Percentiles rank a stretch among this genome's conserved stretches.
phyloP scores from a whole-genome alignment of 2,329 filamentous ascomycete genomes.

The Dothistroma septosporum region DNA sequence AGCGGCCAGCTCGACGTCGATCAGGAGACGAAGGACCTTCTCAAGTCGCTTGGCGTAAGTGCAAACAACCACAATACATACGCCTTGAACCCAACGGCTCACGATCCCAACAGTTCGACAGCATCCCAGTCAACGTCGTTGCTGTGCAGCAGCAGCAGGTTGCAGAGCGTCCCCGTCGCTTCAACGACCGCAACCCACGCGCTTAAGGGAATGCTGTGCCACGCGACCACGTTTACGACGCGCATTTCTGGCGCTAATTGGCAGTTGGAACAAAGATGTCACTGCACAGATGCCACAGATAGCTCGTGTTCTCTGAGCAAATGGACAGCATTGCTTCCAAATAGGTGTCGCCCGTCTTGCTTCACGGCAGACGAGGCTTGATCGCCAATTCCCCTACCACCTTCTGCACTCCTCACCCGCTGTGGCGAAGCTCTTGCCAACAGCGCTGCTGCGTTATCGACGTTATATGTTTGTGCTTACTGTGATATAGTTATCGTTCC shows the following conservation, averaged over 20 bases:
- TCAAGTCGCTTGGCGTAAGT: slow-evolving; percentile 98
- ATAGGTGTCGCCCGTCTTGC: slow-evolving; percentile 22
- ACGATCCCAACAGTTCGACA: slow-evolving; percentile 70
- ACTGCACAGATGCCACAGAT: slow-evolving; percentile 14
- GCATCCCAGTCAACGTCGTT: slow-evolving; percentile 93
- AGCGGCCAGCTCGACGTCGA: slow-evolving; percentile 92
- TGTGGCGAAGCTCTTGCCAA: not conserved
- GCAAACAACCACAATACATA: slow-evolving; percentile 17
- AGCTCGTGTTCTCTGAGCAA: slow-evolving; percentile 13
- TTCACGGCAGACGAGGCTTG: slow-evolving; percentile 20
- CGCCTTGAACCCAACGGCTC: slow-evolving; percentile 65
- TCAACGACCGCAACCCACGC: slow-evolving; percentile 58
- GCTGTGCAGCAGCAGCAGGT: slow-evolving; percentile 83
- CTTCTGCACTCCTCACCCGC: not conserved
- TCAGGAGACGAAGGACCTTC: slow-evolving; percentile 94
- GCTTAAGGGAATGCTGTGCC: slow-evolving; percentile 16
- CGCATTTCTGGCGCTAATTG: slow-evolving; percentile 19
- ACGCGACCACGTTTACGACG: slow-evolving; percentile 16
- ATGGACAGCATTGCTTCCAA: slow-evolving; percentile 15
- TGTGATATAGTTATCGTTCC: not conserved
- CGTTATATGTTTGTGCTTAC: not conserved
- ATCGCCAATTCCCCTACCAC: slow-evolving; percentile 19
- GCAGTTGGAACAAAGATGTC: slow-evolving; percentile 12
- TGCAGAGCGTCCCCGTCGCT: slow-evolving; percentile 75
- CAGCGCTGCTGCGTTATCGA: not conserved